A percentile compares a stretch with the other conserved stretches of the same genome.
These are phyloP conservation scores for Phytophthora aleatoria DNA, from an alignment of 352 stramenopile genomes.

Conservation along the genomic window DNA sequence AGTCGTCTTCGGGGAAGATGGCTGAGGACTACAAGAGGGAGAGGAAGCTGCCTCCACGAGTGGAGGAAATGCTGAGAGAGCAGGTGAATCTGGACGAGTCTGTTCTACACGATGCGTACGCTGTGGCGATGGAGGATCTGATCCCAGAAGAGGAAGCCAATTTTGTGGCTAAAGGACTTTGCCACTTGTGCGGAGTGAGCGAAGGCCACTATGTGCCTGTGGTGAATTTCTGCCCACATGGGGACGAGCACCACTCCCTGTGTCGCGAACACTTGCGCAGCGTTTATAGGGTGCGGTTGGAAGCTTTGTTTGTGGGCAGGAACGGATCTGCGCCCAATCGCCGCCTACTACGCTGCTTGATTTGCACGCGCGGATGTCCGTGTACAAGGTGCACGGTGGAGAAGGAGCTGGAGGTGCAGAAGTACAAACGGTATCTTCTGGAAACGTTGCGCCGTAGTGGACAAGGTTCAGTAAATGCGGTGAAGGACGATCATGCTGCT, in stretches of 20 bases:
- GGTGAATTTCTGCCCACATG: conserved; percentile 78
- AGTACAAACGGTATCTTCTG: conserved; percentile 45
- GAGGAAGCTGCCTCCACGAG: conserved; percentile 25
- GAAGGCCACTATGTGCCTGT: conserved; percentile 62
- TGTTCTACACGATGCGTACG: conserved; percentile 48
- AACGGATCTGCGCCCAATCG: conserved; percentile 70
- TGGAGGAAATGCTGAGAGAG: conserved; percentile 38
- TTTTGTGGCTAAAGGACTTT: conserved; percentile 76
- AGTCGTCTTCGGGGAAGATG: conserved; percentile 20
- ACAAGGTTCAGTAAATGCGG: conserved; percentile 12
- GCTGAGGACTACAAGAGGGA: conserved; percentile 37
- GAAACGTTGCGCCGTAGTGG: conserved; percentile 37
- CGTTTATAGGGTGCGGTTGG: conserved; percentile 70
- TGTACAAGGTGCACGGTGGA: conserved; percentile 57
- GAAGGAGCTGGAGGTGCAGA: conserved; percentile 37
- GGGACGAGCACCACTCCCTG: conserved; percentile 67
- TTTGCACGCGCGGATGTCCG: conserved; percentile 64
- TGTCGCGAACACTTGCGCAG: conserved; percentile 78
- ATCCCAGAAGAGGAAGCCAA: conserved; percentile 65
- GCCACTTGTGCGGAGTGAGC: conserved; percentile 62
- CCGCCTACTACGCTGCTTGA: conserved; percentile 62
- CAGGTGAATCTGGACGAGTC: conserved; percentile 46
- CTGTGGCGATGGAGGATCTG: conserved; percentile 60
- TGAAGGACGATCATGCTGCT: conserved; percentile 8
- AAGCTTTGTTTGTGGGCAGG: conserved; percentile 75